Conservation (phyloP, 2,329 filamentous ascomycete species). For the Diatrype stigma region DNA sequence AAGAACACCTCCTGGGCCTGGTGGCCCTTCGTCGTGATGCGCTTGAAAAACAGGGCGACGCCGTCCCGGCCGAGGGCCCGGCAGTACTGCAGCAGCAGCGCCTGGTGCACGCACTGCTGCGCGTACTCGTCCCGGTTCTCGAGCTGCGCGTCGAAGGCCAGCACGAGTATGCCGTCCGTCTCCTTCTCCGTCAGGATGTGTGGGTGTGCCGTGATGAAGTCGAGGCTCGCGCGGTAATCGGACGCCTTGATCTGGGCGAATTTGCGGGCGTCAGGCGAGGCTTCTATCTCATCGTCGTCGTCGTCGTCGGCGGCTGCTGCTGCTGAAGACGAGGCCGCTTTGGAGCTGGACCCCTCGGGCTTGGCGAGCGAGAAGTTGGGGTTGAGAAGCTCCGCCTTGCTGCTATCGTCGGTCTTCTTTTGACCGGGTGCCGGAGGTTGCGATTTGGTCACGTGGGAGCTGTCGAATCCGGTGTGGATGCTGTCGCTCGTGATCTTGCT, state of each 20-base stretch:
- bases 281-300: conserved; percentile 71
- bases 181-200: conserved; percentile 78
- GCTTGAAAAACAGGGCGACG: conserved; percentile 90
- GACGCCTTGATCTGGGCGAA: conserved; percentile 75
- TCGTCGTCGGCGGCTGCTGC: conserved; percentile 40
- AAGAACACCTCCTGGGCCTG: conserved; percentile 87
- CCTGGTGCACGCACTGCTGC: conserved; percentile 88
- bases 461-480: conserved; percentile 86
- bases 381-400: conserved; percentile 72
- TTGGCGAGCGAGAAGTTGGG: conserved; percentile 45
- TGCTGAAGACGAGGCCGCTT: conserved; percentile 11
- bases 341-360: conserved; percentile 19
- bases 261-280: conserved; percentile 71
- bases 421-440: conserved; percentile 31
- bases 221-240: conserved; percentile 69
- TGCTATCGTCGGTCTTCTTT: conserved; percentile 44
- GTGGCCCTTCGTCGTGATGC: conserved; percentile 84
- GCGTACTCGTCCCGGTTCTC: conserved; percentile 72
- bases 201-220: conserved; percentile 76
- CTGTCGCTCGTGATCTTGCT: conserved; percentile 92
- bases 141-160: conserved; percentile 86
- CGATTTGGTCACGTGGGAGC: conserved; percentile 62
- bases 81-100: conserved; percentile 90
- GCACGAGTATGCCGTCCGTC: conserved; percentile 83
- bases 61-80: conserved; percentile 83